Evolutionary conservation across 441 rosid genomes (phyloP).

Genomic region (Brassica hybrid): DNA sequence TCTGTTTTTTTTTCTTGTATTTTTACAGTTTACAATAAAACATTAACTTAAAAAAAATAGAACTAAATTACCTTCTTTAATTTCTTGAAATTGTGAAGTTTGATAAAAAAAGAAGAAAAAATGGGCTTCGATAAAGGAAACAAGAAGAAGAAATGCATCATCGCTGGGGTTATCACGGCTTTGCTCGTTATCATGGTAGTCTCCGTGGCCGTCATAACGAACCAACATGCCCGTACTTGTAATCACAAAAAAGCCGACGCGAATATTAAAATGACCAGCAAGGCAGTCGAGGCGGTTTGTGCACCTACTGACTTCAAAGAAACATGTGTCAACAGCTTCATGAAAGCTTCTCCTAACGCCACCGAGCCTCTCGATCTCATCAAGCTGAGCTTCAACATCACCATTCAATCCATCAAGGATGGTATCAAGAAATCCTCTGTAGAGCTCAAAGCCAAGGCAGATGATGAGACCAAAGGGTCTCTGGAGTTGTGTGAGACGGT

Average conservation of each 20-base stretch:
- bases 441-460: conserved; percentile 48
- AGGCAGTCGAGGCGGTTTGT: conserved; percentile 61
- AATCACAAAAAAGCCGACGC: neutral
- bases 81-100: neutral
- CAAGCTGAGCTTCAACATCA: conserved; percentile 50
- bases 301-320: conserved; percentile 66
- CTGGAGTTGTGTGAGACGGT: conserved; percentile 56
- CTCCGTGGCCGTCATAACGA: conserved; percentile 39
- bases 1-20: conserved; percentile 1
- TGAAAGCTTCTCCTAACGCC: conserved; percentile 50
- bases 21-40: neutral
- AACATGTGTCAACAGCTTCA: conserved; percentile 55
- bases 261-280: conserved; percentile 40
- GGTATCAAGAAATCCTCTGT: conserved; percentile 49
- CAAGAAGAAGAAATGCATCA: conserved; percentile 49
- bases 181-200: conserved; percentile 66
- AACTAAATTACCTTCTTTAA: neutral
- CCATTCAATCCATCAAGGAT: conserved; percentile 47
- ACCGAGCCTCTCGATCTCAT: conserved; percentile 64
- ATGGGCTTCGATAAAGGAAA: conserved; percentile 22
- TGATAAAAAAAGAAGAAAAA: neutral
- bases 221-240: neutral
- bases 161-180: conserved; percentile 47
- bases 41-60: neutral
- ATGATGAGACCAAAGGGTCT: conserved; percentile 58